Evolutionary conservation across 495 filamentous ascomycete genomes (phyloP), one percentile per base, ranked within the genome.

Genomic region (Neurospora pannonica): DNA sequence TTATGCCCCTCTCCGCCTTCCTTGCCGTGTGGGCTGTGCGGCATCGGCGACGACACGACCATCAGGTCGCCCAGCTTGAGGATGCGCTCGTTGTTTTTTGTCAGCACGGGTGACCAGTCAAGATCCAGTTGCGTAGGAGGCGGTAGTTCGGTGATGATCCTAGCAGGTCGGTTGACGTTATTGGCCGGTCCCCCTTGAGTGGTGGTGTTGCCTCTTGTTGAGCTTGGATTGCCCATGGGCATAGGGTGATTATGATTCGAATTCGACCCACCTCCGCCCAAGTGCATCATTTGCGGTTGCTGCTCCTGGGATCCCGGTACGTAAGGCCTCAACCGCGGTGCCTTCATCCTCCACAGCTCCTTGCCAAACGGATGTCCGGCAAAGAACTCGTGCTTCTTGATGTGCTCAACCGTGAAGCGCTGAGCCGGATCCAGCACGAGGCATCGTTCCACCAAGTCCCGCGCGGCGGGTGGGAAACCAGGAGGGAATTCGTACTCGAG

Each of bases 311-410:
- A 82, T 6, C 93, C 93, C 17, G 96, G 92, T 6, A 92, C 89
- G 79, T 97, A 98, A 4, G 93, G 88, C 78, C 94, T 95, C 76
- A 99, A 81, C 21, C 94, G 90, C 7, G 97, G 97, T 11, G 96
- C 94, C 80, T 96, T 97, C 76, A 90, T 90, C 81, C 91, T 92
- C 97, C 97, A 99, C 70, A 99, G 80, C 19, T 88, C 88, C 77
- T 91, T 89, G 36, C 97, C 95, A 88, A 95, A 98, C 38, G 85
- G 84, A 67, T 97, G 89, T 7, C 94, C 94, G n/a, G 93, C 90
- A 81, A 99, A 99, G 78, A 99, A 99, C 79, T 94, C 90, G 77
- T 99, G 97, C 77, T 95, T 97, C 81, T 96, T 97, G 79, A 99
- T 96, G 76, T 98, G 94, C 77, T 98, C 96, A 60, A 98, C 94